These are phyloP conservation scores for Cladosporium velox DNA, from an alignment of 2,329 filamentous ascomycete species.

Conservation along the genomic window DNA sequence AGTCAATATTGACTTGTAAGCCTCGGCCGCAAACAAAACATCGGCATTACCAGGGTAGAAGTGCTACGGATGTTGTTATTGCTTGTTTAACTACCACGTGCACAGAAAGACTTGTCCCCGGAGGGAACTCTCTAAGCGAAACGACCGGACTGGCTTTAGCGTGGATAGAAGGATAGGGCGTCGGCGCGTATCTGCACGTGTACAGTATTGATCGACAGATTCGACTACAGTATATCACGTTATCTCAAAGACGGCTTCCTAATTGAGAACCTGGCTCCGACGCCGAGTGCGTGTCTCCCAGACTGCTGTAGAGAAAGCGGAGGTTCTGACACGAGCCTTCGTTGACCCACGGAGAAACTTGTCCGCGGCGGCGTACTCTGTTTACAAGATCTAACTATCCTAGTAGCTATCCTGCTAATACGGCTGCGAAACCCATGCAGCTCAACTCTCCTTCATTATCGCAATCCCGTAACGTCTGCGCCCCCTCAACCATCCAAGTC, in stretches of 20 bases:
- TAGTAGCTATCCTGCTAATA: background rate
- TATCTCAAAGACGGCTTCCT: background rate
- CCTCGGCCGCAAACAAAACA: background rate
- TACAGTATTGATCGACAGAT: background rate
- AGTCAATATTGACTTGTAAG: background rate
- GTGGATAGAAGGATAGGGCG: background rate
- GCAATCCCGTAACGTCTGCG: background rate
- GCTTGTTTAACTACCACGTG: background rate
- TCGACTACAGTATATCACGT: no score
- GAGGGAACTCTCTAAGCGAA: slow-evolving; percentile 10
- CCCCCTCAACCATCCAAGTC: background rate
- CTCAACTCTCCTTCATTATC: background rate
- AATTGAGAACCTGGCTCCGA: background rate
- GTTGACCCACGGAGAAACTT: background rate
- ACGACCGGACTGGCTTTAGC: background rate
- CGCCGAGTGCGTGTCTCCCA: background rate
- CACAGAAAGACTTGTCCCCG: background rate
- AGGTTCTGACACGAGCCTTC: background rate
- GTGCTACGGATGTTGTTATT: background rate
- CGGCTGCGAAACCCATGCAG: background rate
- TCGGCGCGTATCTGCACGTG: background rate
- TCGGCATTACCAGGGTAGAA: background rate
- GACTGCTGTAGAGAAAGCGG: background rate
- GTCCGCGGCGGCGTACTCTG: background rate
- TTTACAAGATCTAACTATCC: background rate